Evolutionary conservation across 139 green algal species (phyloP), one percentile per base, ranked within the genome.

Genomic region (Spirogloea muscicola): DNA sequence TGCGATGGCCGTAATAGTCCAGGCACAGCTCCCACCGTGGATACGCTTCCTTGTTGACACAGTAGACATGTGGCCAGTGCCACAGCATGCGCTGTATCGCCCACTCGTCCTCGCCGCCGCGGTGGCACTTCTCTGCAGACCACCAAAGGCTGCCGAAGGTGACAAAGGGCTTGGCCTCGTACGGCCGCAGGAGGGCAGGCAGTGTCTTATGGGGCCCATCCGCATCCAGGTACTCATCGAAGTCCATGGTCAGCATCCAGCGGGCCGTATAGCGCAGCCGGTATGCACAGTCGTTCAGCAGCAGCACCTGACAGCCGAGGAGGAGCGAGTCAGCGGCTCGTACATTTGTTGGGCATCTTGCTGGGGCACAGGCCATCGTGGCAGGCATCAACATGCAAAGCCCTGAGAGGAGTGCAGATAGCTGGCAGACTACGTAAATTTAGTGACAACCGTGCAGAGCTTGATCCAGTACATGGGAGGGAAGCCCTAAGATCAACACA

Each of bases 31-130:
- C 37, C 44, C 16, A 69, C 13, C 48, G 36, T 1, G 66, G 66
- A 49, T 42, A 75, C 21, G 39, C 48, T 37, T 75, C 66, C 57
- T 75, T 75, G 66, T 75, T 69, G 3, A 37, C 46, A 41, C 66
- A 75, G 40, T 75, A 75, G n/a, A 75, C 16, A 41, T 75, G 27
- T 25, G 66, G 66, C 66, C 66, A 75, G 34, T 68, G 66, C 31
- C 51, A 75, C 18, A 75, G 10, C 66, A 75, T 75, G 52, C 66
- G 52, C 46, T 75, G 29, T 25, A 75, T n/a, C n/a, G 66, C 21
- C 66, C 66, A 75, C 3, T 49, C 13, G 31, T 18, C 25, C 66
- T 58, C 27, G 9, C 27, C 6, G 41, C n/a, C 37, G 36, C n/a
- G n/a, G n/a, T n/a, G 40, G 44, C 65, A 74, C 38, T 74, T 74